Base-by-base conservation (phyloP, 352 stramenopile genomes). In the Globisporangium middletonii region DNA sequence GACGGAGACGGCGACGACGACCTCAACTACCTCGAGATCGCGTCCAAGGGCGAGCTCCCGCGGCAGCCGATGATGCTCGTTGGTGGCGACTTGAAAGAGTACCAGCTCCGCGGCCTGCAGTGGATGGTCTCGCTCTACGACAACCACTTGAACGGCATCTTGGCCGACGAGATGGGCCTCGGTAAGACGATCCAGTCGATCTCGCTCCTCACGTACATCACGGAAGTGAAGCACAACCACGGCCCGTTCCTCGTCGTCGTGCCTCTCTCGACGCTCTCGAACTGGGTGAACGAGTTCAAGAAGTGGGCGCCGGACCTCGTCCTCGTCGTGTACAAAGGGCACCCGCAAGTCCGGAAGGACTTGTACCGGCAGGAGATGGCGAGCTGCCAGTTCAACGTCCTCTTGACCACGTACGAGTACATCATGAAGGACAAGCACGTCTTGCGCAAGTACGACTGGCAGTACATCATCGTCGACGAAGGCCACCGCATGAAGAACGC, bases 51-150 rank as follows among this genome's bases (percentile, higher is more conserved):
- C 4, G 83, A 95, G 55, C 62, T 94, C 30, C 83, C 86, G 33
- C 79, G 86, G 9, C 96, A 99, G 79, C 97, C 96, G 0, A 82
- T 86, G 59, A 98, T 96, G 82, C 97, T 99, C 28, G 94, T 98
- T 50, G 95, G 95, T 65, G 97, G 97, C 5, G 87, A 92, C 50
- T 67, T 99, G 56, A 98, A 98, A 57, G 85, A 97, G 52, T 99
- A 99, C 67, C 97, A 99, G 73, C 57, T 99, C 47, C 95, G 98
- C 56, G 97, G 97, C 19, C 72, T 99, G 46, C 98, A 99, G 72
- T 99, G 97, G 97, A 99, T 99, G 95, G 97, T 99, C 46, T 95
- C 97, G 37, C 79, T 99, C 30, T 97, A 98, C 52, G 88, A 99
- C 64, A 98, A 99, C 64, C 94, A 97, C 49, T 72, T 99, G 49